Conservation (phyloP, 75 land plant species). For the Pinus tabuliformis region DNA sequence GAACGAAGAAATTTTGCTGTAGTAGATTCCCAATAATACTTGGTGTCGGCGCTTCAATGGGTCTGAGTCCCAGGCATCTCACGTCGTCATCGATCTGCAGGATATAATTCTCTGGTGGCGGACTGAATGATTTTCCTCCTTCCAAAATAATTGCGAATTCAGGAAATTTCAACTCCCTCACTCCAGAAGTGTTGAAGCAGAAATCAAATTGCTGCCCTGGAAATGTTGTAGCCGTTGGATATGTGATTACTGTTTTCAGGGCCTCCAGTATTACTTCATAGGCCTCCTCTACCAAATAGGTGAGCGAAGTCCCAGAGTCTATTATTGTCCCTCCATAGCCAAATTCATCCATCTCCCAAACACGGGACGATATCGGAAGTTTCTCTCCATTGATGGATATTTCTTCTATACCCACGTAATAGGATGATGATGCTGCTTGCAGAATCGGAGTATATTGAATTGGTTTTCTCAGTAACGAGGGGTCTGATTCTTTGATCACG, state of each 20-base stretch:
- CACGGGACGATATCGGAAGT: slow-evolving; percentile 25
- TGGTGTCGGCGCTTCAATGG: not conserved
- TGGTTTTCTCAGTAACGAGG: too few relatives aligned
- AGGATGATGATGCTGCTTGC: slow-evolving; percentile 5
- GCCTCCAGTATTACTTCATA: slow-evolving; percentile 37
- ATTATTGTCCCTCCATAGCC: slow-evolving; percentile 40
- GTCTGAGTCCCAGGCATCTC: not conserved
- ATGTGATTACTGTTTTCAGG: slow-evolving; percentile 10
- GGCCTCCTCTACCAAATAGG: slow-evolving; percentile 27
- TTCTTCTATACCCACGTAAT: slow-evolving; percentile 28
- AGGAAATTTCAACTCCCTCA: not conserved
- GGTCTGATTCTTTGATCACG: not conserved
- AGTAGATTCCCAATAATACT: slow-evolving; percentile 64
- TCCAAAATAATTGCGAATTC: not conserved
- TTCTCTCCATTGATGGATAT: slow-evolving; percentile 24
- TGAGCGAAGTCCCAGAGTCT: slow-evolving; percentile 72
- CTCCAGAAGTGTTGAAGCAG: slow-evolving; percentile 58
- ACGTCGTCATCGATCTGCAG: not conserved
- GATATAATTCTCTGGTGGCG: not conserved
- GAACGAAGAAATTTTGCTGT: slow-evolving; percentile 73
- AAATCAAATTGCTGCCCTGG: slow-evolving; percentile 29
- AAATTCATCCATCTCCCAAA: slow-evolving; percentile 17
- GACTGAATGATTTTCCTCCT: not conserved
- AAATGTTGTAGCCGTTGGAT: not conserved
- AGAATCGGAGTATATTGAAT: not conserved